Percentiles rank a stretch among this genome's conserved stretches.
Evolutionary conservation across 257 asterid species (phyloP).

Genomic region (Solanum arcanum): DNA sequence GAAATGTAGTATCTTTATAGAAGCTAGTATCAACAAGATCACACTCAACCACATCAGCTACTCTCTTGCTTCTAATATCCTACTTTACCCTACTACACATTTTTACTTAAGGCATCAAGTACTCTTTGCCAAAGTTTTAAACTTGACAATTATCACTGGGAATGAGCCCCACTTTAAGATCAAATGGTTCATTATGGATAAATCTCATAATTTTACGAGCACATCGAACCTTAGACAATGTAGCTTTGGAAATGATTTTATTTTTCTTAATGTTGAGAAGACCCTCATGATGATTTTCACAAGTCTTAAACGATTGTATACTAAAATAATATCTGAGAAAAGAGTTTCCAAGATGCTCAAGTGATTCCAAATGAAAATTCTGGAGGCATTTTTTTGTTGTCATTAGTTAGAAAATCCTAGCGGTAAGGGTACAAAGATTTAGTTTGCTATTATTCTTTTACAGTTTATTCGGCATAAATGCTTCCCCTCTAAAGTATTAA

Average conservation of each 20-base stretch:
- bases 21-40: too few relatives aligned
- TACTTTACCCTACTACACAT: not conserved
- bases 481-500: too few relatives aligned
- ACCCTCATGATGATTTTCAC: constrained; percentile 60
- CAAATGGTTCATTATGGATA: not conserved
- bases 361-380: constrained; percentile 56
- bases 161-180: not conserved
- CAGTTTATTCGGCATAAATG: too few relatives aligned
- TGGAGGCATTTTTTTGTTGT: constrained; percentile 69
- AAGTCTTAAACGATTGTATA: constrained; percentile 47
- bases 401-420: constrained; percentile 51
- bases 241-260: constrained; percentile 35
- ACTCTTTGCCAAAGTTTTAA: too few relatives aligned
- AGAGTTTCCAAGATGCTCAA: constrained; percentile 81
- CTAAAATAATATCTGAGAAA: constrained; percentile 61
- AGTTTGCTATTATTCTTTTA: too few relatives aligned
- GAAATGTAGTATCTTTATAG: too few relatives aligned
- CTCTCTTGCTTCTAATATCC: not conserved
- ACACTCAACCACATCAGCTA: not conserved
- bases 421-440: too few relatives aligned
- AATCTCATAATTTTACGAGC: constrained; percentile 26
- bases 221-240: constrained; percentile 60
- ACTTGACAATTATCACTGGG: not conserved
- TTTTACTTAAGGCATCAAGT: too few relatives aligned
- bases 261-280: constrained; percentile 37